Percentiles rank a stretch among this genome's conserved stretches.
phyloP scores from a whole-genome alignment of 2,329 filamentous ascomycete species.

The Apiospora phragmitis region DNA sequence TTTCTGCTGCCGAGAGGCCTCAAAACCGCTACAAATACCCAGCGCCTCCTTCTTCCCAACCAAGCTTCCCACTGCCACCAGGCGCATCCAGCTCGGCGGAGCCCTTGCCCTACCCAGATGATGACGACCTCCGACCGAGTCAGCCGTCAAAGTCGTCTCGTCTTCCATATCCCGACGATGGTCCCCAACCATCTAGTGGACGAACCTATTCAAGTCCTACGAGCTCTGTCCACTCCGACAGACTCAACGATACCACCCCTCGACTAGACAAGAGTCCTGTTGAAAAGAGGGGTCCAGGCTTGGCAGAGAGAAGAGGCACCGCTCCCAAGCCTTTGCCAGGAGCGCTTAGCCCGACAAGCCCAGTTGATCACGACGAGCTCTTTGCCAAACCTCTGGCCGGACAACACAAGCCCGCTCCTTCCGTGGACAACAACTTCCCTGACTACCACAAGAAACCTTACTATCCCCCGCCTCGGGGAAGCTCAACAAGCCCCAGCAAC shows the following conservation, averaged over 20 bases:
- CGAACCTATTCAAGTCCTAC: slow-evolving; percentile 37
- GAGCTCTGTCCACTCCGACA: slow-evolving; percentile 32
- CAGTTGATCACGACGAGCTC: slow-evolving; percentile 74
- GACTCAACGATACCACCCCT: slow-evolving; percentile 51
- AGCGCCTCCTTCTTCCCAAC: slow-evolving; percentile 49
- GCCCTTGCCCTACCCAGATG: slow-evolving; percentile 72
- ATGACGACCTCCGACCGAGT: slow-evolving; percentile 53
- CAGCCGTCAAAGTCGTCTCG: slow-evolving; percentile 41
- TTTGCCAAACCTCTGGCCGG: slow-evolving; percentile 67
- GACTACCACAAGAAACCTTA: slow-evolving; percentile 58
- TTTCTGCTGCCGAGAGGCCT: slow-evolving; percentile 41
- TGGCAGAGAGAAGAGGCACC: slow-evolving; percentile 82
- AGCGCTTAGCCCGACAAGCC: slow-evolving; percentile 68
- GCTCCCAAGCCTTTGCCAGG: slow-evolving; percentile 74
- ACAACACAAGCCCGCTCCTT: slow-evolving; percentile 41
- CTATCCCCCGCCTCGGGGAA: slow-evolving; percentile 56
- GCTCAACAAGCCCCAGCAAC: slow-evolving; percentile 31
- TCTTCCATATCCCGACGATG: slow-evolving; percentile 46
- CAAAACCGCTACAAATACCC: slow-evolving; percentile 53
- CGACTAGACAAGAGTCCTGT: slow-evolving; percentile 56
- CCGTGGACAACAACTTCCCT: slow-evolving; percentile 44
- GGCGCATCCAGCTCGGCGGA: slow-evolving; percentile 71
- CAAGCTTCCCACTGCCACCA: slow-evolving; percentile 63
- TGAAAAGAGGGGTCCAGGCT: slow-evolving; percentile 60
- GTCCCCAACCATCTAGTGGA: slow-evolving; percentile 32